Percentiles rank a stretch among this genome's conserved stretches.
phyloP scores from a whole-genome alignment of 352 stramenopile genomes.

The Elongisporangium undulatum region DNA sequence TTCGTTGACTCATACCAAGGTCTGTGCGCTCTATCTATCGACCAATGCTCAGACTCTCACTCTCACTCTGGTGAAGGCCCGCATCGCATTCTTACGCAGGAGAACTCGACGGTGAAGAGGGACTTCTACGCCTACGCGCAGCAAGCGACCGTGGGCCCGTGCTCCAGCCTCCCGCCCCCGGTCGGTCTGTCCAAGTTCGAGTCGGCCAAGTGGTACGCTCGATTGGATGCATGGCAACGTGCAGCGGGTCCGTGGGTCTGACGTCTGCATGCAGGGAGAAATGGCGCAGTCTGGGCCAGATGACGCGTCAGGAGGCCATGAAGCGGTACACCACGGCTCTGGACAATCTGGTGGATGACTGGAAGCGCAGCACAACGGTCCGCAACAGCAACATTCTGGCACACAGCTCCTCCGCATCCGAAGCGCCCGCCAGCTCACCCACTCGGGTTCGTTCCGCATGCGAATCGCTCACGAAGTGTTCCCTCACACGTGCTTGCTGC shows the following conservation, averaged over 20 bases:
- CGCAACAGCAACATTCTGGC: slow-evolving; percentile 20
- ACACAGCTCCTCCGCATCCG: slow-evolving; percentile 8
- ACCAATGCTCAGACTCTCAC: neutral
- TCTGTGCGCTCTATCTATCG: slow-evolving; percentile 1
- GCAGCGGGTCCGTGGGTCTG: neutral
- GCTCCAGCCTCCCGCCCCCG: slow-evolving; percentile 25
- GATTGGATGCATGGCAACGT: neutral
- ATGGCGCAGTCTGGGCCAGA: slow-evolving; percentile 59
- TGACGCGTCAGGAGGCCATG: slow-evolving; percentile 76
- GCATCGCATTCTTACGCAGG: slow-evolving; percentile 71
- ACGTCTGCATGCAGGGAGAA: slow-evolving; percentile 44
- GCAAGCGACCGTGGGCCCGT: slow-evolving; percentile 63
- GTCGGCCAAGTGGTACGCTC: slow-evolving; percentile 39
- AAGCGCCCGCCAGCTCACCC: slow-evolving; percentile 4
- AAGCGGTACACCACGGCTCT: slow-evolving; percentile 68
- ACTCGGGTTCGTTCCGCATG: neutral
- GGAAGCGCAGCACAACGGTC: slow-evolving; percentile 53
- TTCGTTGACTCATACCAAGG: slow-evolving; percentile 82
- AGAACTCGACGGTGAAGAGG: slow-evolving; percentile 68
- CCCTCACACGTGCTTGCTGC: neutral
- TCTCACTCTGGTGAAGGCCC: slow-evolving; percentile 20
- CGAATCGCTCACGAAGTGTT: neutral
- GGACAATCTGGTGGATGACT: slow-evolving; percentile 81
- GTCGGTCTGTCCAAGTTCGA: slow-evolving; percentile 45
- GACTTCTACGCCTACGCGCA: slow-evolving; percentile 81